A percentile compares a stretch with the other conserved stretches of the same genome.
phyloP scores from a whole-genome alignment of 2,329 filamentous ascomycete genomes.

The Aureobasidium sp. region DNA sequence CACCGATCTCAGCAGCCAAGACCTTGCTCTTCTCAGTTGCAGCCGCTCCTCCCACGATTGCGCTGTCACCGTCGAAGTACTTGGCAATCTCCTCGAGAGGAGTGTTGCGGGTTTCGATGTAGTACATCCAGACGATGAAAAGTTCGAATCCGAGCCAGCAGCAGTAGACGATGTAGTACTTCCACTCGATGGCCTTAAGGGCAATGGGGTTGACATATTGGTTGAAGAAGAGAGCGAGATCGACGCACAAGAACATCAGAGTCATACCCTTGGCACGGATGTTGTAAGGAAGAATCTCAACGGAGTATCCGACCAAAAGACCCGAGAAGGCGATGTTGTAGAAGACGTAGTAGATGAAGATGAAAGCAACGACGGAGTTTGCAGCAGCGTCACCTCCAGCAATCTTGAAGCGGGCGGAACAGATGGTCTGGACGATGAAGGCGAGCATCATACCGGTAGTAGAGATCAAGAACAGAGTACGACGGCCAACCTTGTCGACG shows the following conservation, averaged over 20 bases:
- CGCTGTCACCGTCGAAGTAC: slow-evolving; percentile 25
- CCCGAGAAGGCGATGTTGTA: slow-evolving; percentile 13
- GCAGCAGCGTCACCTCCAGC: slow-evolving; percentile 20
- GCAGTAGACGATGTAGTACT: too few species aligned
- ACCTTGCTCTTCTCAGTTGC: slow-evolving; percentile 26
- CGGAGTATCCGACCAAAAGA: slow-evolving; percentile 36
- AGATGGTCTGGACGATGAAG: slow-evolving; percentile 35
- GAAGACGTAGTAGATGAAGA: slow-evolving; percentile 23
- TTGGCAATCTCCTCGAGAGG: too few species aligned
- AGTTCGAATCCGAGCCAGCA: too few species aligned
- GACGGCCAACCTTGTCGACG: slow-evolving; percentile 27
- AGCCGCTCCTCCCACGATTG: slow-evolving; percentile 27
- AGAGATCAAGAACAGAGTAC: slow-evolving; percentile 27
- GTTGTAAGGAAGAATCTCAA: slow-evolving; percentile 38
- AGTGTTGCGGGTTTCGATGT: too few species aligned
- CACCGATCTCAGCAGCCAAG: slow-evolving; percentile 20
- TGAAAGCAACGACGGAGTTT: slow-evolving; percentile 25
- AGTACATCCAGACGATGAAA: too few species aligned
- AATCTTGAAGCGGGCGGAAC: slow-evolving; percentile 17
- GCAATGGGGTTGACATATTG: too few species aligned
- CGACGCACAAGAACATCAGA: too few species aligned
- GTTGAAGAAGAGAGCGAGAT: too few species aligned
- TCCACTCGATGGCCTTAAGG: too few species aligned
- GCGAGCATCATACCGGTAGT: slow-evolving; percentile 31
- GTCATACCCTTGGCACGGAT: slow-evolving; percentile 34